Evolutionary conservation across 1,139 yeast species (phyloP).

Genomic region (Suhomyces maxii): DNA sequence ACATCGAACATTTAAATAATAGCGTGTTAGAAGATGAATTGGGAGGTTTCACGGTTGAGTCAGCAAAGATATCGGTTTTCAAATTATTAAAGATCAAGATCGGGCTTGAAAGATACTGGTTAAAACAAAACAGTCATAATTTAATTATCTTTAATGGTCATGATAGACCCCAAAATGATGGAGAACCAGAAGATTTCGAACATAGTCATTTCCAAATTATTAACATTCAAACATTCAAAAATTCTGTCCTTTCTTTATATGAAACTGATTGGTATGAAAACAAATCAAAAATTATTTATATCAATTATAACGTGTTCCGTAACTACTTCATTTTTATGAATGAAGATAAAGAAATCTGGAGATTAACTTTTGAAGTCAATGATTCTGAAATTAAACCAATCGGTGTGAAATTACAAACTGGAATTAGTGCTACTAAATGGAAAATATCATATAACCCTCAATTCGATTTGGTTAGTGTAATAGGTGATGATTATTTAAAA

Average conservation of each 20-base stretch:
- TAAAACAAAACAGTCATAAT: slow-evolving; percentile 42
- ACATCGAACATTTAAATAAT: slow-evolving; percentile 40
- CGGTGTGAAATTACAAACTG: slow-evolving; percentile 4
- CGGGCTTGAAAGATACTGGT: slow-evolving; percentile 37
- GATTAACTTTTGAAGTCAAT: slow-evolving; percentile 18
- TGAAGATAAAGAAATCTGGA: slow-evolving; percentile 32
- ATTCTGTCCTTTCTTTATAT: slow-evolving; percentile 27
- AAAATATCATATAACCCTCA: slow-evolving; percentile 28
- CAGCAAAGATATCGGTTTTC: slow-evolving; percentile 30
- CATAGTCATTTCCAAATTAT: slow-evolving; percentile 31
- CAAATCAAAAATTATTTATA: slow-evolving; percentile 20
- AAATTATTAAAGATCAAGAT: slow-evolving; percentile 39
- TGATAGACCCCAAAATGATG: slow-evolving; percentile 7
- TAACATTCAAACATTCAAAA: slow-evolving; percentile 35
- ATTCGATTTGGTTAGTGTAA: slow-evolving; percentile 22
- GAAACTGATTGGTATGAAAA: slow-evolving; percentile 33
- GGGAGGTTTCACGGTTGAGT: slow-evolving; percentile 28
- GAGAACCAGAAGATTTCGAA: slow-evolving; percentile 7
- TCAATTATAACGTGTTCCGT: slow-evolving; percentile 27
- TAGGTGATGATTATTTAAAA: slow-evolving; percentile 12
- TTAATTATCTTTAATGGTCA: slow-evolving; percentile 32
- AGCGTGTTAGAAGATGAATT: slow-evolving; percentile 32
- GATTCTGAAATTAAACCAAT: slow-evolving; percentile 5
- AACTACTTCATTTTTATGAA: slow-evolving; percentile 36
- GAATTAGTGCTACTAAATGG: background rate